Percentiles rank a stretch among this genome's conserved stretches.
phyloP scores from a whole-genome alignment of 2,329 filamentous ascomycete species.

The Aspergillus aculeatus region DNA sequence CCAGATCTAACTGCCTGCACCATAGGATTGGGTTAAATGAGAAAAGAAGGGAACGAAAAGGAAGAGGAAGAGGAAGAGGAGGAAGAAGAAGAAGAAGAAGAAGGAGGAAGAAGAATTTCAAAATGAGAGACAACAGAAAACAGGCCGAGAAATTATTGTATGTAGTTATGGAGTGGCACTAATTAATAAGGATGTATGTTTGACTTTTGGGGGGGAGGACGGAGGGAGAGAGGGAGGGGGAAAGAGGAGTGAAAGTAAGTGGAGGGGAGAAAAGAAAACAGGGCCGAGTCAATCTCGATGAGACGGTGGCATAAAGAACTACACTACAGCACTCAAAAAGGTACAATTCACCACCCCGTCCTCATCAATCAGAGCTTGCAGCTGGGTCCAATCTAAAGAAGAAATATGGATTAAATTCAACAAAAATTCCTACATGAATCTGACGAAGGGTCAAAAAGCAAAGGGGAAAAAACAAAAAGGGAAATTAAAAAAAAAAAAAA shows the following conservation, averaged over 20 bases:
- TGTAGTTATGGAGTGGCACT: neutral
- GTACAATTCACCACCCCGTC: constrained; percentile 2
- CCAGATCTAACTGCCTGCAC: no score
- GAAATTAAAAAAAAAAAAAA: constrained; percentile 1
- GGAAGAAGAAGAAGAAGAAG: constrained; percentile 32
- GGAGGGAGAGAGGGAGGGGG: neutral
- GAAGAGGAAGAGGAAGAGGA: constrained; percentile 12
- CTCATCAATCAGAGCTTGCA: constrained; percentile 4
- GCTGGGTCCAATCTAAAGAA: neutral
- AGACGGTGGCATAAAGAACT: constrained; percentile 13
- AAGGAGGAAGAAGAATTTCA: constrained; percentile 18
- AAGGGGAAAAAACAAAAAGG: neutral
- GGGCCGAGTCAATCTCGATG: constrained; percentile 13
- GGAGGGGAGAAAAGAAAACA: neutral
- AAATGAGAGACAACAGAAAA: constrained; percentile 11
- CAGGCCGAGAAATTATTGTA: constrained; percentile 10
- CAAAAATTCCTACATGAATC: neutral
- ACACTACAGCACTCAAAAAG: neutral
- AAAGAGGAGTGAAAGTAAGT: no score
- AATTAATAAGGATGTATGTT: constrained; percentile 1
- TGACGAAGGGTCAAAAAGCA: neutral
- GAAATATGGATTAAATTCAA: neutral
- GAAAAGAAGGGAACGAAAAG: neutral
- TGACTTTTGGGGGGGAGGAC: neutral
- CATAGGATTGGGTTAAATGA: no score